A percentile compares a stretch with the other conserved stretches of the same genome.
These are phyloP conservation scores for Solanum raphanifolium DNA, from an alignment of 257 asterid genomes.

Conservation along the genomic window DNA sequence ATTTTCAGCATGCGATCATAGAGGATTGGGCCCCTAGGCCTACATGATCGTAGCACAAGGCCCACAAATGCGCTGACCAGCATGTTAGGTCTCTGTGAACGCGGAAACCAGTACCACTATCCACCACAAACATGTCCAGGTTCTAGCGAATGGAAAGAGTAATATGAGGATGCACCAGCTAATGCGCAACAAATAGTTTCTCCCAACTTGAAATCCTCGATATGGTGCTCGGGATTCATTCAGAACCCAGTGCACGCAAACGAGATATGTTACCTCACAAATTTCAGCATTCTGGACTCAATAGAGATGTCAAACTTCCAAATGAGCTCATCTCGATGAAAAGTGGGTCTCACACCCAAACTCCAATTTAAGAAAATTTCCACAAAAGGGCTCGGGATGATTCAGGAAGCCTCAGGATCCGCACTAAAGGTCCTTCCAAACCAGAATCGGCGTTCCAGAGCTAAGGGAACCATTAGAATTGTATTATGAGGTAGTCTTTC, in stretches of 20 bases:
- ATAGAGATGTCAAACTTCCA: neutral
- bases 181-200: neutral
- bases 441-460: neutral
- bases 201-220: neutral
- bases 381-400: neutral
- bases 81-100: neutral
- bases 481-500: neutral
- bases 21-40: neutral
- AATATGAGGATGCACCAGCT: neutral
- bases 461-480: too few species aligned
- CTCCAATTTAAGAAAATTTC: too few species aligned
- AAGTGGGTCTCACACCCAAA: neutral
- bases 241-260: neutral
- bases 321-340: neutral
- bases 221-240: neutral
- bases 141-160: neutral
- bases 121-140: neutral
- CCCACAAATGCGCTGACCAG: neutral
- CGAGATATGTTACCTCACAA: neutral
- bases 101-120: neutral
- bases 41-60: neutral
- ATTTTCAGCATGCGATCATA: neutral
- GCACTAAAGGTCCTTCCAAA: neutral
- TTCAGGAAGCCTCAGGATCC: neutral
- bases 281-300: neutral